These are phyloP conservation scores for Saccharomycopsis phalli DNA, from an alignment of 1,139 yeast genomes.

Conservation along the genomic window DNA sequence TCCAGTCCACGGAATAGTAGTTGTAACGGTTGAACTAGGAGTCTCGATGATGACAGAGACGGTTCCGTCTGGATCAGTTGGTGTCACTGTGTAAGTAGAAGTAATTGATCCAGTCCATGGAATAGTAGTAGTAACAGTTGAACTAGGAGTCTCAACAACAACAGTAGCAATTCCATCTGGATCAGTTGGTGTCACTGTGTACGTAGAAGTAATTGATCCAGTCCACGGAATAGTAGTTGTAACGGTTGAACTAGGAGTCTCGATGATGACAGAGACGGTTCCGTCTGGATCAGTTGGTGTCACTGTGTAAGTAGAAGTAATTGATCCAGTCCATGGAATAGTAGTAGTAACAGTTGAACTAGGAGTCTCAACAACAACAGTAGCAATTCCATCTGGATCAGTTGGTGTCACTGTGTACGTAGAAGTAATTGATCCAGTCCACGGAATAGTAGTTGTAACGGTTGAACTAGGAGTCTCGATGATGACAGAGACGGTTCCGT, in stretches of 20 bases:
- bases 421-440: not conserved
- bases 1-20: conserved; percentile 6
- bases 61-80: not conserved
- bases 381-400: not conserved
- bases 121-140: conserved; percentile 8
- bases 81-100: not conserved
- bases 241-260: conserved; percentile 1
- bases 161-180: conserved; percentile 1
- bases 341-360: not conserved
- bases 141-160: conserved; percentile 7
- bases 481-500: conserved; percentile 20
- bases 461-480: conserved; percentile 20
- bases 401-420: not conserved
- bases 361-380: not conserved
- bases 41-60: conserved; percentile 4
- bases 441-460: not conserved
- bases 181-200: conserved; percentile 1
- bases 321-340: not conserved
- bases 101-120: conserved; percentile 4
- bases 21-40: conserved; percentile 3
- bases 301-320: conserved; percentile 1
- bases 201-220: not conserved
- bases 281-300: conserved; percentile 1
- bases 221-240: conserved; percentile 4
- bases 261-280: conserved; percentile 1